Base-by-base conservation (phyloP, 2,329 filamentous ascomycete species). In the Penicillium sp. region DNA sequence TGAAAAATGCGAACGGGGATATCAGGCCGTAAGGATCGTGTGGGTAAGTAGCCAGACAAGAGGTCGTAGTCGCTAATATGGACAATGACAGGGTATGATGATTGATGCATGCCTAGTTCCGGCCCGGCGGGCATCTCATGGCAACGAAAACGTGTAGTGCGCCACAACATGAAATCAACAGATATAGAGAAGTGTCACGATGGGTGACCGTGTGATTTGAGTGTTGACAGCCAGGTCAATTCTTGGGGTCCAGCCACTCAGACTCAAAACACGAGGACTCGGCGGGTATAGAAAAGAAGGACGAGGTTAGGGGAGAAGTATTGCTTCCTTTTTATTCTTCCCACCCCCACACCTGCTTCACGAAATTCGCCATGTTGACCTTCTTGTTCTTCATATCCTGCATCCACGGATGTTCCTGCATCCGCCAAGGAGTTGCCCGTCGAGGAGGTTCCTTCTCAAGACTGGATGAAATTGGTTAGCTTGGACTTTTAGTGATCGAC, bases 371-470 rank as follows among this genome's bases (percentile, higher is more conserved):
- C 92, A 99, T 97, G 74, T 97, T 97, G 70, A 99, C 94, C 63
- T 94, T 90, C 80, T 96, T 97, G 49, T 85, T 81, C 66, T 87
- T 88, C 90, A 97, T 97, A 67, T 99, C 94, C 39, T 90, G 79
- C 87, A 99, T 96, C 94, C 94, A 99, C 2, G 94, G 94, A 75
- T 99, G 94, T 70, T 99, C 94, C 59, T 96, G 84, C 92, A 99
- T 99, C 66, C 93, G 89, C 94, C 94, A 99, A 12, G 94, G 94
- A 54, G 89, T 95, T 28, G 93, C 94, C 70, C 94, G 83, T 66
- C 92, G 85, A 52, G 81, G 82, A 18, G 90, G 86, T 64, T 96
- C 90, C 76, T 99, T 99, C 74, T 99, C 94, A 52, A 99, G 82
- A 76, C 94, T 97, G 59, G 42, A 49, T 61, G 16, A 16, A 16